Evolutionary conservation across 2,329 filamentous ascomycete species (phyloP), one percentile per base, ranked within the genome.

Genomic region (Aspergillus costaricaensis): DNA sequence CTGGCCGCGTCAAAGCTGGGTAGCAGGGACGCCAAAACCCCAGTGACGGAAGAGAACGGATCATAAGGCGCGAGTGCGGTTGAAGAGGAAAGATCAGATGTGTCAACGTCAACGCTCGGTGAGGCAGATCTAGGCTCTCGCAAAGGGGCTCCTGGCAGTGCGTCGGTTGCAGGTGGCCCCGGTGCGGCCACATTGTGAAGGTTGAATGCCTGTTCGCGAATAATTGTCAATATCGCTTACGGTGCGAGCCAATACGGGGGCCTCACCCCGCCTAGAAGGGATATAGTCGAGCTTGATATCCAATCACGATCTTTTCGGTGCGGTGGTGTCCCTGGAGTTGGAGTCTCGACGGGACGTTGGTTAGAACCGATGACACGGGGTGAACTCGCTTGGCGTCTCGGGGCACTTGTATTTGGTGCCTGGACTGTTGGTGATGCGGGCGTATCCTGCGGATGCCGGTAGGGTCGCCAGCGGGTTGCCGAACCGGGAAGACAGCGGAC

Each of bases 211-310:
- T n/a, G n/a, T n/a, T n/a, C n/a, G n/a, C n/a, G n/a, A n/a, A n/a
- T n/a, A n/a, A n/a, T n/a, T n/a, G n/a, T n/a, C n/a, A n/a, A n/a
- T n/a, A n/a, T n/a, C n/a, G n/a, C n/a, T n/a, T n/a, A n/a, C n/a
- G n/a, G n/a, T 54, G 36, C 9, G 12, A 10, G 6, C 19, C 1
- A 12, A 1, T 15, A 4, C 9, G 15, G 4, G 14, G 2, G 15
- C 59, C 36, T 56, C 5, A 68, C 67, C 9, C 64, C 65, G 38
- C 62, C 54, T 5, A 68, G 59, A 14, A 68, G 23, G 3, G 67
- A 62, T 53, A 68, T 65, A 6, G 64, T 68, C 1, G 67, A 68
- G 50, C 67, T 69, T 6, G 67, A 67, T 12, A 57, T 54, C 66
- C 63, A 66, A 2, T 38, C 27, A 30, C 10, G 27, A 30, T 30